Percentiles rank a stretch among this genome's conserved stretches.
These are phyloP conservation scores for Huntiella bhutanensis DNA, from an alignment of 2,329 filamentous ascomycete genomes.

Conservation along the genomic window DNA sequence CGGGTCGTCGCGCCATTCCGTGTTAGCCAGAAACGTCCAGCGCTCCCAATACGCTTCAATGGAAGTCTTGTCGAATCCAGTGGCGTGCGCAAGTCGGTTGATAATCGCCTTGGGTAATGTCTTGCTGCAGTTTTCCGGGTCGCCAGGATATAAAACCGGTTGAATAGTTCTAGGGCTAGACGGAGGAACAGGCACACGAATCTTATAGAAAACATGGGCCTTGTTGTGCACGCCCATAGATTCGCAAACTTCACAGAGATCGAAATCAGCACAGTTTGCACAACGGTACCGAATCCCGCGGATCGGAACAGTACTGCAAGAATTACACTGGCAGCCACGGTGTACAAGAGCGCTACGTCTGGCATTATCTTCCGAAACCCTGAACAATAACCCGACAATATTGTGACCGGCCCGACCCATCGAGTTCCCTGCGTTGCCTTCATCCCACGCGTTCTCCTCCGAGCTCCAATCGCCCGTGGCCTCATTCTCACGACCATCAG, in stretches of 20 bases:
- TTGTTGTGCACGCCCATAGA: slow-evolving; percentile 59
- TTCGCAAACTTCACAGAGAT: slow-evolving; percentile 88
- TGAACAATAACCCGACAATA: slow-evolving; percentile 68
- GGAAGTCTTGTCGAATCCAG: slow-evolving; percentile 67
- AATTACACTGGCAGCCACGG: slow-evolving; percentile 79
- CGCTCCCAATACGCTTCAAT: slow-evolving; percentile 92
- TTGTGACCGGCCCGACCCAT: slow-evolving; percentile 48
- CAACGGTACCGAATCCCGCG: slow-evolving; percentile 85
- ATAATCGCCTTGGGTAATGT: slow-evolving; percentile 50
- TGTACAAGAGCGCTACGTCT: slow-evolving; percentile 78
- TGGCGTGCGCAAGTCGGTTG: slow-evolving; percentile 49
- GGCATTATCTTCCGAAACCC: slow-evolving; percentile 86
- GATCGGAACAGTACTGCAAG: slow-evolving; percentile 73
- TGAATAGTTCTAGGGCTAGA: slow-evolving; percentile 65
- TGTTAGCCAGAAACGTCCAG: slow-evolving; percentile 83
- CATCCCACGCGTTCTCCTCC: slow-evolving; percentile 12
- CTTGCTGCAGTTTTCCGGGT: slow-evolving; percentile 51
- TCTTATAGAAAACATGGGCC: slow-evolving; percentile 93
- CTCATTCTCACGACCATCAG: slow-evolving; percentile 20
- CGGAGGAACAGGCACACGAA: slow-evolving; percentile 72
- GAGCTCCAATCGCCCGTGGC: slow-evolving; percentile 18
- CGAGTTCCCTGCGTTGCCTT: slow-evolving; percentile 13
- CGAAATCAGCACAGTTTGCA: slow-evolving; percentile 88
- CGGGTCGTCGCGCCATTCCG: slow-evolving; percentile 66
- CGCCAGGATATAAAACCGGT: slow-evolving; percentile 73